Conservation (phyloP, 2,329 filamentous ascomycete species). For the Ascocoryne sarcoides region DNA sequence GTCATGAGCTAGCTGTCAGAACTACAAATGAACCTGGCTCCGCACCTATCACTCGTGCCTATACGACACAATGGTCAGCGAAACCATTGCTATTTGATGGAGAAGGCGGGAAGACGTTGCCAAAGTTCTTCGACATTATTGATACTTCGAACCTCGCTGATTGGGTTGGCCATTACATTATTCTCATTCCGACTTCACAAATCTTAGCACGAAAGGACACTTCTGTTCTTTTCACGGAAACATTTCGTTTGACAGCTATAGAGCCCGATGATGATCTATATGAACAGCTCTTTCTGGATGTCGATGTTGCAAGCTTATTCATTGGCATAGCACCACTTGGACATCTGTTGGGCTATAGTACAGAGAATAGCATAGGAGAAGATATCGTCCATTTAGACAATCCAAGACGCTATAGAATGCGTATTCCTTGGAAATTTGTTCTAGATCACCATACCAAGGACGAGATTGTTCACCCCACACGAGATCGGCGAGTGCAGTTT, state of each 20-base stretch:
- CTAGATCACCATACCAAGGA: not conserved
- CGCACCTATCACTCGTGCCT: not conserved
- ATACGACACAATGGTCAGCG: not conserved
- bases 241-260: not conserved
- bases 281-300: not conserved
- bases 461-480: not conserved
- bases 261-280: not conserved
- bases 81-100: not conserved
- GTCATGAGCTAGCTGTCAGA: not conserved
- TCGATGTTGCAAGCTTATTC: not conserved
- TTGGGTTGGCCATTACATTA: not conserved
- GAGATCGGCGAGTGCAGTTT: not conserved
- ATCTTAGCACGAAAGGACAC: not conserved
- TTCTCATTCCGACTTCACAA: not conserved
- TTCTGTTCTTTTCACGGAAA: not conserved
- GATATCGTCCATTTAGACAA: not conserved
- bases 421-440: not conserved
- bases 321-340: not conserved
- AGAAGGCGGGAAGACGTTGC: not conserved
- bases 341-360: not conserved
- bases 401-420: not conserved
- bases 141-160: not conserved
- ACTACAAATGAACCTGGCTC: not conserved
- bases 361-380: not conserved
- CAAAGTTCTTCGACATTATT: conserved; percentile 1